These are phyloP conservation scores for Mycena sp. DNA, from an alignment of 1,284 basidiomycete species.

Conservation along the genomic window DNA sequence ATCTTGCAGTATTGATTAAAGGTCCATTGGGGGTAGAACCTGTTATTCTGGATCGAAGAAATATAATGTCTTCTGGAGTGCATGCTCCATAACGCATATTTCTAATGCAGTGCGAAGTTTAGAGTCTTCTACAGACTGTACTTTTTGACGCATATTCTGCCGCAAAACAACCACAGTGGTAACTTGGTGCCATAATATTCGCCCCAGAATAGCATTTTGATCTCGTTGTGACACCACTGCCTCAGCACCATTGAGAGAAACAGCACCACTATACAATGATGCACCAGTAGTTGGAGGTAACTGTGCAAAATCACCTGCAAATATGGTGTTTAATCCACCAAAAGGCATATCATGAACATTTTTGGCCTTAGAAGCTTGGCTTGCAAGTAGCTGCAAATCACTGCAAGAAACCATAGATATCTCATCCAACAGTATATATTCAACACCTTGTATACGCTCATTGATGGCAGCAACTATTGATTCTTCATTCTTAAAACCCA, in stretches of 20 bases:
- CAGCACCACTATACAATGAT: slow-evolving; percentile 10
- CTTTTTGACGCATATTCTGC: slow-evolving; percentile 32
- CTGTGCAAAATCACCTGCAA: slow-evolving; percentile 37
- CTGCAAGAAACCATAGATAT: slow-evolving; percentile 36
- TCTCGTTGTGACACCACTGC: neutral
- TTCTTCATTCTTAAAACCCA: neutral
- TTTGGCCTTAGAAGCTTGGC: slow-evolving; percentile 6
- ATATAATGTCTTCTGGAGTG: slow-evolving; percentile 17
- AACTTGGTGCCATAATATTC: slow-evolving; percentile 21
- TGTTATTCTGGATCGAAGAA: slow-evolving; percentile 1
- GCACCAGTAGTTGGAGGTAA: slow-evolving; percentile 33
- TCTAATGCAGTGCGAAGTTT: slow-evolving; percentile 12
- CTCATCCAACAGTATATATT: slow-evolving; percentile 39
- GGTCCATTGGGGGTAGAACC: neutral
- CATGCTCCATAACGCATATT: slow-evolving; percentile 31
- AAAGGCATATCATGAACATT: slow-evolving; percentile 32
- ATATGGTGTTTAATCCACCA: slow-evolving; percentile 38
- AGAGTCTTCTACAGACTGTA: slow-evolving; percentile 4
- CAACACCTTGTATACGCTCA: slow-evolving; percentile 27
- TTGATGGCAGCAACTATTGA: neutral
- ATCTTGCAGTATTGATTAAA: neutral
- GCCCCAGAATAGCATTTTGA: slow-evolving; percentile 15
- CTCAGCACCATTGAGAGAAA: too few species aligned
- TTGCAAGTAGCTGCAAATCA: slow-evolving; percentile 29
- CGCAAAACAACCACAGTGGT: slow-evolving; percentile 30